phyloP scores from a whole-genome alignment of 352 stramenopile species.

The Plasmopara muralis region DNA sequence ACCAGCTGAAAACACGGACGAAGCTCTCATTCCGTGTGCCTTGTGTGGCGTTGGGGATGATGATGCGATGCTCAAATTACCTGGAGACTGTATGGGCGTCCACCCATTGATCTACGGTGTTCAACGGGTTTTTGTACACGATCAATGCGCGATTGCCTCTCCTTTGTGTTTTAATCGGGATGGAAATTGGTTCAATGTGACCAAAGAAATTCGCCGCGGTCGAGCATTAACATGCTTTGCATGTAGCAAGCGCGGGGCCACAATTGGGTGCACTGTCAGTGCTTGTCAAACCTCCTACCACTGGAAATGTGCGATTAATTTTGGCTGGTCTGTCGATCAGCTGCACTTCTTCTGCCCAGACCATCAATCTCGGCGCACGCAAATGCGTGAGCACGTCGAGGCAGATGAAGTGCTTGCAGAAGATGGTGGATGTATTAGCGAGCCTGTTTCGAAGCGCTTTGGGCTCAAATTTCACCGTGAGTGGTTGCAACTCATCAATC shows the following conservation, averaged over 20 bases:
- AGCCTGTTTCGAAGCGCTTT: slow-evolving; percentile 53
- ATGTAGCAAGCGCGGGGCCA: slow-evolving; percentile 70
- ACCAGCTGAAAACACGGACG: slow-evolving; percentile 23
- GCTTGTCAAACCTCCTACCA: slow-evolving; percentile 70
- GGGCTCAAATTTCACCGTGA: slow-evolving; percentile 65
- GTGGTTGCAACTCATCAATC: slow-evolving; percentile 60
- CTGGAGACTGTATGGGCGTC: slow-evolving; percentile 65
- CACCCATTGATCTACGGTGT: slow-evolving; percentile 60
- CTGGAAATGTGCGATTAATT: slow-evolving; percentile 73
- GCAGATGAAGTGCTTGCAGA: slow-evolving; percentile 8
- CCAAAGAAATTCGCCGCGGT: slow-evolving; percentile 73
- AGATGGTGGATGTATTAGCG: slow-evolving; percentile 29
- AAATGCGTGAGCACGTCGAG: slow-evolving; percentile 21
- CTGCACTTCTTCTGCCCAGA: slow-evolving; percentile 80
- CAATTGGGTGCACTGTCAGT: slow-evolving; percentile 63
- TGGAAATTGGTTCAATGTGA: slow-evolving; percentile 80
- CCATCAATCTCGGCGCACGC: slow-evolving; percentile 33
- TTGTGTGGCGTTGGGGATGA: slow-evolving; percentile 73
- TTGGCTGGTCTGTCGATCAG: slow-evolving; percentile 63
- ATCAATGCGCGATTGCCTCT: slow-evolving; percentile 81
- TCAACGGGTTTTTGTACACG: slow-evolving; percentile 79
- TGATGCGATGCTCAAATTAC: slow-evolving; percentile 63
- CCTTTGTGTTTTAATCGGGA: slow-evolving; percentile 74
- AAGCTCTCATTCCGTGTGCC: slow-evolving; percentile 64
- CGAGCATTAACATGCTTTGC: slow-evolving; percentile 54